A percentile compares a stretch with the other conserved stretches of the same genome.
phyloP scores from a whole-genome alignment of 768 basidiomycete genomes.

The Hemileccinum impolitum region DNA sequence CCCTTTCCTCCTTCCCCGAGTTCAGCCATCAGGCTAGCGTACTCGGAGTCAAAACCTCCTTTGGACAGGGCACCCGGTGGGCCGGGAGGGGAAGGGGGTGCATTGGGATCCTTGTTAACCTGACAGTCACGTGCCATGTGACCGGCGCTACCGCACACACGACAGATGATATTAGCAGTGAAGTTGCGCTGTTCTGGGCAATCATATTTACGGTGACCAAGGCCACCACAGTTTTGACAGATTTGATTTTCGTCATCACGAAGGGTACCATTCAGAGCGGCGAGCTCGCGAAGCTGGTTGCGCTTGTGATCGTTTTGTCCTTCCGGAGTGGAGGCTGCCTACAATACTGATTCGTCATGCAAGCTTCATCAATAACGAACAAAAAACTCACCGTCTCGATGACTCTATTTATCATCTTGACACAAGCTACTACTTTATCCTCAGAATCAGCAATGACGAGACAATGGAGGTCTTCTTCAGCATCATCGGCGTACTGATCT shows the following conservation, averaged over 20 bases:
- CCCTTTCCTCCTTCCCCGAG: conserved; percentile 79
- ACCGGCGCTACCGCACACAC: conserved; percentile 95
- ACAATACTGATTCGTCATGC: neutral
- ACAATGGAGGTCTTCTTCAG: conserved; percentile 98
- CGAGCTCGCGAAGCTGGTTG: conserved; percentile 96
- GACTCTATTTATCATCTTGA: conserved; percentile 93
- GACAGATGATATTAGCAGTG: conserved; percentile 99
- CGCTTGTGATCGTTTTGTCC: conserved; percentile 99
- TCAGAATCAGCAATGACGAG: conserved; percentile 90
- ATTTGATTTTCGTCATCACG: conserved; percentile 99
- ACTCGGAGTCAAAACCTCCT: conserved; percentile 95
- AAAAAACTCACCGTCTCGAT: conserved; percentile 84
- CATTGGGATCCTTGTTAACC: conserved; percentile 86
- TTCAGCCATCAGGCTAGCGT: conserved; percentile 96
- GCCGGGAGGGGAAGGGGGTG: conserved; percentile 45
- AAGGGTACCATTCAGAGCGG: conserved; percentile 95
- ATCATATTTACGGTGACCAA: conserved; percentile 98
- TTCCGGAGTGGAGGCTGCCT: conserved; percentile 99
- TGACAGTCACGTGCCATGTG: conserved; percentile 99
- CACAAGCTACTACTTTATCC: conserved; percentile 88
- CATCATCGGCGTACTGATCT: conserved; percentile 92
- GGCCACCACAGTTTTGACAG: conserved; percentile 93
- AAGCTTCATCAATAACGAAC: neutral
- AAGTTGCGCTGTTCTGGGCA: conserved; percentile 98
- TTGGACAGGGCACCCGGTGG: conserved; percentile 43